Conservation (phyloP, 1,139 yeast genomes). For the Sugiyamaella neomexicana region DNA sequence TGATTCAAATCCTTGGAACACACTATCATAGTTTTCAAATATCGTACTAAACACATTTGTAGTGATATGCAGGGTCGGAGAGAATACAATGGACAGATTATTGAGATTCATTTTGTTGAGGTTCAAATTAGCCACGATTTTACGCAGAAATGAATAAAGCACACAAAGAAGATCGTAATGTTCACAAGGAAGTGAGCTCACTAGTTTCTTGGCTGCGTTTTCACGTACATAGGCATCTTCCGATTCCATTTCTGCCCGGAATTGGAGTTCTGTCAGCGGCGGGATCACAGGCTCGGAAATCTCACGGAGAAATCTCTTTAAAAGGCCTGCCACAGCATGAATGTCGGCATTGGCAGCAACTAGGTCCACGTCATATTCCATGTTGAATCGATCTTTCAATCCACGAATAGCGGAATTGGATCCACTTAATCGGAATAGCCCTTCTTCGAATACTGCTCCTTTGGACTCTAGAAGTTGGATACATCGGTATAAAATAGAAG, state of each 20-base stretch:
- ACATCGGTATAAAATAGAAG: slow-evolving; percentile 78
- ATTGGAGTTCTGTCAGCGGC: slow-evolving; percentile 45
- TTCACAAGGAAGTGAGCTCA: slow-evolving; percentile 47
- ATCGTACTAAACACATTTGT: slow-evolving; percentile 62
- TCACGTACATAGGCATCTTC: slow-evolving; percentile 39
- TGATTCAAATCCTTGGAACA: slow-evolving; percentile 43
- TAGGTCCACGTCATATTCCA: slow-evolving; percentile 67
- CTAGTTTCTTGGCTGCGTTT: slow-evolving; percentile 38
- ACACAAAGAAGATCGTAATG: slow-evolving; percentile 64
- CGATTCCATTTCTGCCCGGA: slow-evolving; percentile 42
- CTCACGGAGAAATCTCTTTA: slow-evolving; percentile 72
- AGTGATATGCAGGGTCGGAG: slow-evolving; percentile 77
- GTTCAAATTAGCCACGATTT: slow-evolving; percentile 62
- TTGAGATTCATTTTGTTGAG: slow-evolving; percentile 80
- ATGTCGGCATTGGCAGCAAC: slow-evolving; percentile 52
- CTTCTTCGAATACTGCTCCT: slow-evolving; percentile 82
- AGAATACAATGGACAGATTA: slow-evolving; percentile 79
- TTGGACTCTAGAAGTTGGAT: slow-evolving; percentile 64
- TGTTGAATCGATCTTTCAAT: slow-evolving; percentile 63
- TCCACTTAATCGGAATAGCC: slow-evolving; percentile 88
- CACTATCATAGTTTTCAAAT: slow-evolving; percentile 61
- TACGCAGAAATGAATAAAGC: slow-evolving; percentile 63
- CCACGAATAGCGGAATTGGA: slow-evolving; percentile 75
- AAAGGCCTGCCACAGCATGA: slow-evolving; percentile 75
- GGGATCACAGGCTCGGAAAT: slow-evolving; percentile 68